Evolutionary conservation across 768 basidiomycete genomes (phyloP), one percentile per base, ranked within the genome.

Genomic region (Suillus sp.): DNA sequence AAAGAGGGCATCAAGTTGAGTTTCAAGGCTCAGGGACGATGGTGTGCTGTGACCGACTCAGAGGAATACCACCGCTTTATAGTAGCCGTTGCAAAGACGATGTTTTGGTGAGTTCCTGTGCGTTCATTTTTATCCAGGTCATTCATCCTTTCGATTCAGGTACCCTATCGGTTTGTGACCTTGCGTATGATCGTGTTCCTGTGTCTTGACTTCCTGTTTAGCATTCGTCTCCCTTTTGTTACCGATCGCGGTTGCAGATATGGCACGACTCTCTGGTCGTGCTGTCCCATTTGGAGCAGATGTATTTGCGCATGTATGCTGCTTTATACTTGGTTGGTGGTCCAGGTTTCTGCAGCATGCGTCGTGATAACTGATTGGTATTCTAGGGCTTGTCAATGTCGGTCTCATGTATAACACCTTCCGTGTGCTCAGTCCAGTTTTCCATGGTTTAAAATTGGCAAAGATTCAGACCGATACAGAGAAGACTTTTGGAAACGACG

Each of bases 341-440:
- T 22, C 30, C 3, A 25, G 35, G 32, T 42, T 34, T 34, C 32
- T 34, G 32, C 20, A 16, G 42, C 20, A 22, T 51, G 43, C n/a
- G 16, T 35, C 45, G 37, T 48, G 20, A 38, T 60, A 32, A 25
- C 14, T 68, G 37, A 42, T 7, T 14, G 22, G 22, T 32, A 4
- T 25, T 14, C 7, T 63, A 92, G 91, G 89, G 48, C 67, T 86
- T 32, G 84, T 84, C 27, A 87, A 92, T 68, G 87, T 89, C 32
- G 62, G 81, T 10, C 77, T 92, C n/a, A 79, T 91, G 34, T 85
- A 82, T 77, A 90, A 88, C 69, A 90, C 87, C 11, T 83, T 90
- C 70, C 83, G 85, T 11, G 80, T 89, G 58, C 75, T 92, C 38
- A 78, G 79, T 10, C 83, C 83, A 30, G 82, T 83, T 27, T 81